Evolutionary conservation across 148 eudicot species (phyloP), one percentile per base, ranked within the genome.

Genomic region (Heliamphora exappendiculata): DNA sequence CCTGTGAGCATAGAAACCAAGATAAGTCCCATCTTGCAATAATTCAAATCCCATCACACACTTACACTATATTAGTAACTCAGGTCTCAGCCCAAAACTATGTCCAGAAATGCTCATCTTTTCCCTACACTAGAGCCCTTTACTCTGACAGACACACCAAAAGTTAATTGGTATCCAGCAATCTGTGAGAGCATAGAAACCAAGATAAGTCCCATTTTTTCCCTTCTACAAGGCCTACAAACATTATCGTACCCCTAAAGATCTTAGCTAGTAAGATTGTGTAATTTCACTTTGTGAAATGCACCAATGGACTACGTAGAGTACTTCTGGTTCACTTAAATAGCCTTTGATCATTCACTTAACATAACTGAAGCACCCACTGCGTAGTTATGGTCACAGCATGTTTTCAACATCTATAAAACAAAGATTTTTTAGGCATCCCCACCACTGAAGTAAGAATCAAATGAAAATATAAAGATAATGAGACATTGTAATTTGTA

Each of bases 381-480:
- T 8, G 5, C 41, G n/a, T 37, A 3, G 41, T 39, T 6, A 7
- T 20, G 60, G 26, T 55, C n/a, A 29, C 41, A 5, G 14, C 28
- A 58, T 9, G 29, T 26, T 67, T 67, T 67, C 49, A 36, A 67
- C 7, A 37, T 22, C 11, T 39, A 41, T 20, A 41, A 33, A 20
- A 34, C 3, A 11, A 37, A 68, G 20, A 11, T 33, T 19, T 44
- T 20, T 53, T 24, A 44, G 26, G 33, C 31, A 10, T 17, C 12
- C 53, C 54, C 72, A 3, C 12, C 75, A 28, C 17, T 1, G 66
- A n/a, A 0, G 17, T 16, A 50, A 66, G 36, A 34, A 33, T 34
- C 14, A 37, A 76, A 34, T 44, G 19, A 76, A 76, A 66, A 41
- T 37, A 8, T 66, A 22, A n/a, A 50, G 49, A 50, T 76, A 65